phyloP scores from a whole-genome alignment of 2,329 filamentous ascomycete species.

The Fusarium abutilonis region DNA sequence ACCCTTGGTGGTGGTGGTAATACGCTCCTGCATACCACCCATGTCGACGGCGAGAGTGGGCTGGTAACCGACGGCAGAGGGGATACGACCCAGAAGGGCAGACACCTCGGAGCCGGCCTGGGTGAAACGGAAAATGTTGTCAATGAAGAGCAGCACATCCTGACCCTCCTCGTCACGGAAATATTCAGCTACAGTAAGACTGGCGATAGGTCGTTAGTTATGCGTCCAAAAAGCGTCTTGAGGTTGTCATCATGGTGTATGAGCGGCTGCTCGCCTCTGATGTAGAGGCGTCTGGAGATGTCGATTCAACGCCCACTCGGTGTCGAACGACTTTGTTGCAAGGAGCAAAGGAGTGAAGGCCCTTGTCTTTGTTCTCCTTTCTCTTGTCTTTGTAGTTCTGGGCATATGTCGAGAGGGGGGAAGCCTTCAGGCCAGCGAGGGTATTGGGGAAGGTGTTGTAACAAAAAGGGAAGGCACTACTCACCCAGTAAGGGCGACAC shows the following conservation, averaged over 20 bases:
- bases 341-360: no score
- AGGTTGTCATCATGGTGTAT: conserved; percentile 5
- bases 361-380: no score
- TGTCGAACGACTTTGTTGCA: no score
- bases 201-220: conserved; percentile 4
- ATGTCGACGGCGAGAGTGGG: conserved; percentile 98
- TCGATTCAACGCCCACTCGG: no score
- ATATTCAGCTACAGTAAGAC: conserved; percentile 78
- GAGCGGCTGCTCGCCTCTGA: background rate
- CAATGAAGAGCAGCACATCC: conserved; percentile 99
- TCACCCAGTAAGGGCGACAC: conserved; percentile 93
- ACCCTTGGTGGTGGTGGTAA: conserved; percentile 99
- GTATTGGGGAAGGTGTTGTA: no score
- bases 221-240: background rate
- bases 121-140: conserved; percentile 99
- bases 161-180: conserved; percentile 83
- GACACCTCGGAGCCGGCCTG: conserved; percentile 99
- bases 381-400: no score
- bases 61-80: conserved; percentile 99
- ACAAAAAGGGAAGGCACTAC: conserved; percentile 10
- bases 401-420: no score
- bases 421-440: no score
- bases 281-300: no score
- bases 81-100: conserved; percentile 98
- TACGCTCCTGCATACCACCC: conserved; percentile 99